Conservation (phyloP, 192 early-diverging fungal genomes). For the Coemansia sp. region DNA sequence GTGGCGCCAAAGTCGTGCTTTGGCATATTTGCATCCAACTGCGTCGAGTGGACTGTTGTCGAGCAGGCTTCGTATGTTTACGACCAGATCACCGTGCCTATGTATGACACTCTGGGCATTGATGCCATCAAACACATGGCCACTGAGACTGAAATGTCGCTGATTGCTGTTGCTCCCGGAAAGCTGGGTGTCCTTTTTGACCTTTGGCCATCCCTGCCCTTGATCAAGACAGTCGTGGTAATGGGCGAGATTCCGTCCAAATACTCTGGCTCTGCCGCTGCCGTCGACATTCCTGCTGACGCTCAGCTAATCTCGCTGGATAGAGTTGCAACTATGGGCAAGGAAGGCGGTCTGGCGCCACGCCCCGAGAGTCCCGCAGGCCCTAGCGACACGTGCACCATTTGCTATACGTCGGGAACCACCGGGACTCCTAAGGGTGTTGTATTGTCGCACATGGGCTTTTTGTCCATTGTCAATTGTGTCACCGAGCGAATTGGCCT, state of each 20-base stretch:
- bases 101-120: constrained; percentile 79
- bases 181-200: constrained; percentile 43
- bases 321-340: constrained; percentile 49
- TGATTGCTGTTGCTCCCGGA: constrained; percentile 64
- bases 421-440: constrained; percentile 96
- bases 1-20: constrained; percentile 53
- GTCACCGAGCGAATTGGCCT: constrained; percentile 11
- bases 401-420: constrained; percentile 89
- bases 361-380: constrained; percentile 47
- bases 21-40: constrained; percentile 64
- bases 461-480: constrained; percentile 59
- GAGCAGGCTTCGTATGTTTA: constrained; percentile 59
- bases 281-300: constrained; percentile 21
- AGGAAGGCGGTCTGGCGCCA: constrained; percentile 49
- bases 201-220: constrained; percentile 45
- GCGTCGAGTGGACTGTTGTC: constrained; percentile 44
- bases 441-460: constrained; percentile 74
- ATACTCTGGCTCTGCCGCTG: not conserved
- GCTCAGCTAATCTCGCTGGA: constrained; percentile 61
- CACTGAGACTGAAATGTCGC: constrained; percentile 77
- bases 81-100: constrained; percentile 69
- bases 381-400: constrained; percentile 39
- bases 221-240: constrained; percentile 55
- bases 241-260: constrained; percentile 41
- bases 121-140: constrained; percentile 81